Base-by-base conservation (phyloP, 352 stramenopile genomes). In the Globisporangium nodosum region DNA sequence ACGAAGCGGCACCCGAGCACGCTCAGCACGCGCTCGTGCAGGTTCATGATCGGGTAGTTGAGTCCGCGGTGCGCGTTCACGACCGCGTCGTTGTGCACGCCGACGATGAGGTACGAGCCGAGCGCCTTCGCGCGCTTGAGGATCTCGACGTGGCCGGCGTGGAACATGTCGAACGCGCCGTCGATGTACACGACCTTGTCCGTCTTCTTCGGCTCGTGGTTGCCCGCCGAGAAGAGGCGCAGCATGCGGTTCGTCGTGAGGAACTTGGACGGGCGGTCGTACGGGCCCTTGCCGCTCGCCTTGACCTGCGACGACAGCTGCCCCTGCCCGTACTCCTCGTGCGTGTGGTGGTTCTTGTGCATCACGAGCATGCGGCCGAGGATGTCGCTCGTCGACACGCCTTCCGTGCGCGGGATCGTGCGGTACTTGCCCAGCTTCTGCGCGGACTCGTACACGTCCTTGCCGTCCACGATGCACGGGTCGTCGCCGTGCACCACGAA, bases 401-500 rank as follows among this genome's bases (percentile, higher is more conserved):
- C 93, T 64, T 98, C 93, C 15, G 92, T 98, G 45, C 93, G 85
- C 24, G 97, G 96, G 70, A 99, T 99, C 42, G 85, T 98, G 57
- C 92, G 78, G 79, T 98, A 99, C 72, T 97, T 97, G 65, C 96
- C 96, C 54, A 97, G 81, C 65, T 90, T 89, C 73, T 99, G 98
- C 15, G 97, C 96, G 53, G 90, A 88, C 64, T 96, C 96, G 71
- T 99, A 99, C 43, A 99, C 97, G 74, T 99, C 96, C 73, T 98
- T 97, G 45, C 96, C 96, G 77, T 99, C 94, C 3, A 99, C 96
- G 60, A 99, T 98, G 79, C 97, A 99, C 43, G 97, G 96, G 71
- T 99, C 97, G 71, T 99, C 96, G 60, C 97, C 97, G 74, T 99
- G 97, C 42, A 99, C 94, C 3, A 99, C 94, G 70, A 97, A 99